Evolutionary conservation across 1,284 basidiomycete species (phyloP), one percentile per base, ranked within the genome.

Genomic region (Pascua guehoae): DNA sequence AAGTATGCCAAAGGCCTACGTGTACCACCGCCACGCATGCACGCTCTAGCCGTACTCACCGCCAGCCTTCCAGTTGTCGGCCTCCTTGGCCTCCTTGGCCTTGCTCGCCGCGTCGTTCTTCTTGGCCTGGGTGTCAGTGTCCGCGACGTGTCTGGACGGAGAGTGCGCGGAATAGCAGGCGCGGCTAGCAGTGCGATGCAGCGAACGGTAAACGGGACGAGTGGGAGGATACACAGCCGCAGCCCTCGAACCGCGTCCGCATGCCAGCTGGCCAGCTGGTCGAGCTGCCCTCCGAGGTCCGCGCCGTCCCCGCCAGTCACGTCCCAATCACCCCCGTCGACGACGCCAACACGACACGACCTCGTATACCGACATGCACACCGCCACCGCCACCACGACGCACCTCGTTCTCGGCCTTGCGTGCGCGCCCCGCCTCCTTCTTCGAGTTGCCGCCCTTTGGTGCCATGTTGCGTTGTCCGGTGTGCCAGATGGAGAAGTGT

Each of bases 391-490:
- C n/a, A 82, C n/a, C n/a, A n/a, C n/a, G n/a, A n/a, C 88, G 85
- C 18, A 85, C 82, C 75, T 92, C 91, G 75, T 92, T 94, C 73
- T 95, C 93, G 8, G 91, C 90, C 79, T 97, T 97, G 77, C 91
- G 91, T 1, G 92, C 88, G 49, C 88, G 78, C 3, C 91, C 91
- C 38, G 84, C 78, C 74, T 93, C 91, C 74, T 93, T 92, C 85
- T 93, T 94, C 62, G 88, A 81, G 81, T 91, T 93, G 67, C 83
- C 85, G 57, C 75, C 74, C 68, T 88, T 89, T 1, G 91, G 90
- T 57, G 90, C 76, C 91, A 92, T 92, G 9, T 37, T 66, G 51
- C n/a, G n/a, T n/a, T n/a, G n/a, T n/a, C n/a, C n/a, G 40, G 41
- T 48, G 32, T 16, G 32, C 41, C 16, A 40, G 1, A 44, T 40